A percentile compares a stretch with the other conserved stretches of the same genome.
phyloP scores from a whole-genome alignment of 176 grass and related monocot species.

The Urochloa ruziziensis region DNA sequence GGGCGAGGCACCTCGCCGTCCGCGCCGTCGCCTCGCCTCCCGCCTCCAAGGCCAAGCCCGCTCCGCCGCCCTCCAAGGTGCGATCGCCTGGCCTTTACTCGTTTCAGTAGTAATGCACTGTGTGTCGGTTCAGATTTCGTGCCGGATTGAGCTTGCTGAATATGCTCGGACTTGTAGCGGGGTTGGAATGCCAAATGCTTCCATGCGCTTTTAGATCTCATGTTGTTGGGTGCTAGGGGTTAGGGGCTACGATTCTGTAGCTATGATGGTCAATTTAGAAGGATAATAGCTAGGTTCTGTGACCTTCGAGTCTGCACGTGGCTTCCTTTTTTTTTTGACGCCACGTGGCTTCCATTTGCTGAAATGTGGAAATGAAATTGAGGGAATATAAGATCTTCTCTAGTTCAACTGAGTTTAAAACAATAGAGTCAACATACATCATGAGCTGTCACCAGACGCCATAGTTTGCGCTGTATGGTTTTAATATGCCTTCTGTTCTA shows the following conservation, averaged over 20 bases:
- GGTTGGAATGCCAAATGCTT: background rate
- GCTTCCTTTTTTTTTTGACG: background rate
- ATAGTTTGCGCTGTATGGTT: background rate
- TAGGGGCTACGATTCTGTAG: background rate
- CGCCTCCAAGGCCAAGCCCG: constrained; percentile 21
- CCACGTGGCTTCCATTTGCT: background rate
- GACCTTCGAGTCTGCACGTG: background rate
- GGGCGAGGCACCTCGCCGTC: constrained; percentile 38
- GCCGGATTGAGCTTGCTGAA: background rate
- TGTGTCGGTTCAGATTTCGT: background rate
- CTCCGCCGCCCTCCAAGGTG: constrained; percentile 65
- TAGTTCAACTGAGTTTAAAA: background rate
- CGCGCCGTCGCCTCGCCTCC: constrained; percentile 68
- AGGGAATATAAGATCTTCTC: background rate
- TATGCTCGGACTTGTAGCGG: background rate
- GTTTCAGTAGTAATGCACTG: background rate
- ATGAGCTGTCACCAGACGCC: background rate
- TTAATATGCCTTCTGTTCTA: background rate
- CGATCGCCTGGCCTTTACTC: background rate
- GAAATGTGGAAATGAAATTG: background rate
- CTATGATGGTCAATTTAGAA: background rate
- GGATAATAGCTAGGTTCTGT: background rate
- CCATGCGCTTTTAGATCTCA: background rate
- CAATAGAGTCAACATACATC: background rate
- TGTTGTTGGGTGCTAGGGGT: background rate